These are phyloP conservation scores for Talaromyces atroroseus DNA, from an alignment of 2,329 filamentous ascomycete species.

Conservation along the genomic window DNA sequence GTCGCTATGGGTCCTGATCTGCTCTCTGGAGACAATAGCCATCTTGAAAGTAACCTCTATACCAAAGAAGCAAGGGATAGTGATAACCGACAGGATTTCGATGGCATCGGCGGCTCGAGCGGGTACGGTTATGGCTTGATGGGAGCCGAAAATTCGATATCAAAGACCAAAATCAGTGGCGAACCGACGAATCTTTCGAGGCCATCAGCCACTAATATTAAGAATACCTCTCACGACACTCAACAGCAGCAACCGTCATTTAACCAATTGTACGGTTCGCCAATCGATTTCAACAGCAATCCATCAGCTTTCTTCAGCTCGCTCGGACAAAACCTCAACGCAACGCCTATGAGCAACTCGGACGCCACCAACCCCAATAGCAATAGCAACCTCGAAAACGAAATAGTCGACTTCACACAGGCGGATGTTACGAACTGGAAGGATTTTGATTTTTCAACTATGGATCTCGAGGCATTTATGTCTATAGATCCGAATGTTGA, in stretches of 20 bases:
- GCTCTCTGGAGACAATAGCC: neutral
- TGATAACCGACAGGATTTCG: neutral
- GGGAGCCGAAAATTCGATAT: neutral
- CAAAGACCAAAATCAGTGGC: neutral
- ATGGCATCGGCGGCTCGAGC: neutral
- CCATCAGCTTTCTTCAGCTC: slow-evolving; percentile 14
- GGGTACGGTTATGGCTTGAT: neutral
- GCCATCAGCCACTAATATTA: neutral
- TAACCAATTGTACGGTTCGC: neutral
- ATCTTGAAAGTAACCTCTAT: neutral
- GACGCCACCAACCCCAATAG: slow-evolving; percentile 9
- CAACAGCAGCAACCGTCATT: neutral
- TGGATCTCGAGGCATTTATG: slow-evolving; percentile 36
- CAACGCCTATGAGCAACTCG: neutral
- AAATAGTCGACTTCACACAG: slow-evolving; percentile 32
- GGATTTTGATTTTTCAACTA: slow-evolving; percentile 36
- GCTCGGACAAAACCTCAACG: slow-evolving; percentile 13
- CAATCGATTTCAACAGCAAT: neutral
- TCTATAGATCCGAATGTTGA: slow-evolving; percentile 25
- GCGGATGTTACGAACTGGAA: slow-evolving; percentile 32
- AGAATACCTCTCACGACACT: neutral
- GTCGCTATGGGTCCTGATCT: slow-evolving; percentile 17
- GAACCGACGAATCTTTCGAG: neutral
- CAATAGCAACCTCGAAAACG: slow-evolving; percentile 13
- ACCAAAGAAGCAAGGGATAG: neutral